These are phyloP conservation scores for Pleomassaria siparia DNA, from an alignment of 2,329 filamentous ascomycete species.

Conservation along the genomic window DNA sequence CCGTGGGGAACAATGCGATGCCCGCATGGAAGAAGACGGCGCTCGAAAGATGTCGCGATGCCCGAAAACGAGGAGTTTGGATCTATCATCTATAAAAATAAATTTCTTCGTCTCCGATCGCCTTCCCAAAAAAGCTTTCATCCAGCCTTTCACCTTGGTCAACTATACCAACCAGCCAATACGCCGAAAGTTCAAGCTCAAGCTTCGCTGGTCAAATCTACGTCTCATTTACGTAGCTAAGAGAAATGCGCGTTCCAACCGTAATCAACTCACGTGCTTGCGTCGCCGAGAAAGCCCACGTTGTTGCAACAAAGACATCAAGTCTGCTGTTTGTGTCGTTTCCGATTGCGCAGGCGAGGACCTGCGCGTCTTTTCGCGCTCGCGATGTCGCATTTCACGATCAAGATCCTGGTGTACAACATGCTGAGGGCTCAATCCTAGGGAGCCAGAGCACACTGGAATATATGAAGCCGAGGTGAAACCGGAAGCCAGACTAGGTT, in stretches of 20 bases:
- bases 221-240: no score
- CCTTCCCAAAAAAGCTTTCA: no score
- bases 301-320: conserved; percentile 7
- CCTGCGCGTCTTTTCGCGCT: background rate
- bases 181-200: no score
- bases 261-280: conserved; percentile 1
- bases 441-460: no score
- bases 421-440: no score
- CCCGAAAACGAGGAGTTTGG: no score
- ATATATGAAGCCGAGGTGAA: no score
- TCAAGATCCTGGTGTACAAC: background rate
- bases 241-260: no score
- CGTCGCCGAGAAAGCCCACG: conserved; percentile 1
- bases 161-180: no score
- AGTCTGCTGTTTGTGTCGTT: background rate
- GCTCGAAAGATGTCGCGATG: background rate
- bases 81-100: no score
- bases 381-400: background rate
- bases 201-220: background rate
- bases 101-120: no score
- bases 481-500: background rate
- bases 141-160: no score
- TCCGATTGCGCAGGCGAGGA: background rate
- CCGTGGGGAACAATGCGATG: background rate
- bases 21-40: background rate